phyloP scores from a whole-genome alignment of 1,139 yeast genomes.

The Taphrina populina region DNA sequence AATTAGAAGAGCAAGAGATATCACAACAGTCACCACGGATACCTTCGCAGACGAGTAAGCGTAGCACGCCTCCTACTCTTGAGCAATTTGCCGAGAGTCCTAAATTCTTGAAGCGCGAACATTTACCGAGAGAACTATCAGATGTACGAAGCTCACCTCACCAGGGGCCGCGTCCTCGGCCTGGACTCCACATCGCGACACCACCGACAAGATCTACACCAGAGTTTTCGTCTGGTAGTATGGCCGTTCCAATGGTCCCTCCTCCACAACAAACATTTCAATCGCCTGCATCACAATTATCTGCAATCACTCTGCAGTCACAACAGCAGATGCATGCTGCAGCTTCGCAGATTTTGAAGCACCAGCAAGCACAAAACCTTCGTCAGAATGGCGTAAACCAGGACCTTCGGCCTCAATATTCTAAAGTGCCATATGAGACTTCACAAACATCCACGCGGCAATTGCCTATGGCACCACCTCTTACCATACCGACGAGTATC shows the following conservation, averaged over 20 bases:
- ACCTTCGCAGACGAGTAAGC: slow-evolving; percentile 1
- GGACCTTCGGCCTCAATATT: not conserved
- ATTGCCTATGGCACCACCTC: slow-evolving; percentile 23
- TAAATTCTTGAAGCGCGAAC: slow-evolving; percentile 4
- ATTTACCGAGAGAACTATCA: not conserved
- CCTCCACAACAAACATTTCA: too few relatives aligned
- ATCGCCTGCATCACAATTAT: not conserved
- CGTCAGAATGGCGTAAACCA: not conserved
- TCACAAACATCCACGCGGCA: slow-evolving; percentile 3
- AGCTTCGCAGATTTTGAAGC: too few relatives aligned
- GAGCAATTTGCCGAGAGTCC: slow-evolving; percentile 1
- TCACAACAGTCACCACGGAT: too few relatives aligned
- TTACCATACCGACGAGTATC: slow-evolving; percentile 1
- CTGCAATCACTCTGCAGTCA: not conserved
- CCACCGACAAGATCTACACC: slow-evolving; percentile 1
- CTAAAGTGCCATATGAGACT: not conserved
- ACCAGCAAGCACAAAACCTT: slow-evolving; percentile 1
- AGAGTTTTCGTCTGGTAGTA: slow-evolving; percentile 2
- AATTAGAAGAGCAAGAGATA: too few relatives aligned
- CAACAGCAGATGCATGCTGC: slow-evolving; percentile 2
- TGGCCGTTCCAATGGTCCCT: slow-evolving; percentile 23
- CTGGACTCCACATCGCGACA: slow-evolving; percentile 1
- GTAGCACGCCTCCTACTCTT: slow-evolving; percentile 1
- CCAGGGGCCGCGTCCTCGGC: not conserved
- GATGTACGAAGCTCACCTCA: slow-evolving; percentile 21